Base-by-base conservation (phyloP, 2,329 filamentous ascomycete species). In the Fusarium poae region DNA sequence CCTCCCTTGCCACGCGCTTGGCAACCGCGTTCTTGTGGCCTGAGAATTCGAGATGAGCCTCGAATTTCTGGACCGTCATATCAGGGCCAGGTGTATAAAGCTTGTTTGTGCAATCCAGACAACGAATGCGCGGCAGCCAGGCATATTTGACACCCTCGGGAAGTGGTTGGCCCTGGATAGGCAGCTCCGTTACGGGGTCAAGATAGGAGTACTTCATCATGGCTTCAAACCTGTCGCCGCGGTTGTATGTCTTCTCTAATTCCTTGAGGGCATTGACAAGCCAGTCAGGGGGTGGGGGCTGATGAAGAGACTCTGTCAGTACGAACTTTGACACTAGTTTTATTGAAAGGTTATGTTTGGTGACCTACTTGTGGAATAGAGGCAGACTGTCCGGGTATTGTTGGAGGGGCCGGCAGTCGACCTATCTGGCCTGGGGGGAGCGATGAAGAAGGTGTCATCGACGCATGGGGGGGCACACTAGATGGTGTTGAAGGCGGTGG, bases 81-180 rank as follows among this genome's bases (percentile, higher is more conserved):
- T 91, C 93, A 0, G 94, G 93, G 0, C 94, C 92, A 0, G 94
- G 93, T 0, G 94, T 97, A 79, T 99, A 99, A 13, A 97, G 83
- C 79, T 97, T 98, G 30, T 93, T 93, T 0, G 93, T 93, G 77
- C 96, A 98, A 78, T 99, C 96, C 46, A 91, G 88, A 78, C 96
- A 99, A 61, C 93, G 87, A 68, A 99, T 97, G 51, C 96, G 87
- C 11, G 96, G 96, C 50, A 97, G 84, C 80, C 91, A 98, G 80
- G 92, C 92, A 72, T 91, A 93, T 74, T 91, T 92, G 65, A 93
- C 83, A 65, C 91, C 87, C 64, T 85, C 83, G 55, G 86, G 90
- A 11, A 86, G 81, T 18, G 84, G 82, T 44, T 86, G 82, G 37
- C 83, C 84, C 35, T 89, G 82, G 51, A 92, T 85, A 23, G 89